Evolutionary conservation across 1,284 basidiomycete species (phyloP), one percentile per base, ranked within the genome.

Genomic region (Papiliotrema fonsecae): DNA sequence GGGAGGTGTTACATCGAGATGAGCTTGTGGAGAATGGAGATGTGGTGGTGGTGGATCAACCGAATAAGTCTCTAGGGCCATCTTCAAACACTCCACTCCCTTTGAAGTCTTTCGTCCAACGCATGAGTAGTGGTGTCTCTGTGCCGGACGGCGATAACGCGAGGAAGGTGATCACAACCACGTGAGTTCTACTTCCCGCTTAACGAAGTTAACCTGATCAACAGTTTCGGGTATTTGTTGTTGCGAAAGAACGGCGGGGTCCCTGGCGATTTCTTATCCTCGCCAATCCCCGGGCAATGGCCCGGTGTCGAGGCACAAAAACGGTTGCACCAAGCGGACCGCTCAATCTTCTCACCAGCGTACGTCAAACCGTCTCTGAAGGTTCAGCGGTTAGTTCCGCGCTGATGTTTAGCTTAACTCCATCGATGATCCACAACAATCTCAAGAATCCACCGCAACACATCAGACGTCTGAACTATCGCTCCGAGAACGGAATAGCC

Each of bases 321-420:
- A 6, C 38, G 38, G 6, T 4, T 39, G 24, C 38, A n/a, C n/a
- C n/a, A 39, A 39, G 38, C 21, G 38, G 42, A 14, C 21, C 42
- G 9, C 25, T 46, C 4, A 18, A 35, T 35, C 34, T 35, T 35
- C 34, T 35, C 34, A 5, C 34, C 34, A 19, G 16, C 16, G 34
- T 35, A 35, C 19, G 34, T 16, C 14, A 19, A 11, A 4, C 26
- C 44, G 24, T 35, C 44, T 25, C 18, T 46, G 10, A 13, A 13
- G 13, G 44, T 32, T 13, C 22, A n/a, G n/a, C n/a, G n/a, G n/a
- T n/a, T n/a, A n/a, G n/a, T n/a, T n/a, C n/a, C n/a, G n/a, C n/a
- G n/a, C n/a, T n/a, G n/a, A n/a, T n/a, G n/a, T n/a, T n/a, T 27
- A 46, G 45, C 26, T 19, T 46, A 7, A 46, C 45, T 4, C 45